Conservation (phyloP, 768 basidiomycete species). For the Termitomyces sp. region DNA sequence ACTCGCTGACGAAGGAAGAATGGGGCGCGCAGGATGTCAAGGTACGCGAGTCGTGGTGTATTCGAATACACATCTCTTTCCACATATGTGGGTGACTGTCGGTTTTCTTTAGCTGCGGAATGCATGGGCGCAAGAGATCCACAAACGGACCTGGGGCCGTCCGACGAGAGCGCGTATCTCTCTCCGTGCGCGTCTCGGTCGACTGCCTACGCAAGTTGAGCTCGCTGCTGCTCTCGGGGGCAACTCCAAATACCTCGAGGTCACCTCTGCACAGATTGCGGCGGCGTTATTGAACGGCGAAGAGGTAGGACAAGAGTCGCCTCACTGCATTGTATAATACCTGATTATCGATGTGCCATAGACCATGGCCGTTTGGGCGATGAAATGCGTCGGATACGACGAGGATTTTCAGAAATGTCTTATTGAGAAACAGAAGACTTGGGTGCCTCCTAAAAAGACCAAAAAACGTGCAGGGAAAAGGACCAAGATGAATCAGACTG, state of each 20-base stretch:
- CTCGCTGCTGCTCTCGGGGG: background rate
- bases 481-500: background rate
- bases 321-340: too few species aligned
- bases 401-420: background rate
- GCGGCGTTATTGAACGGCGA: conserved; percentile 3
- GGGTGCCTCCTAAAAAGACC: background rate
- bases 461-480: background rate
- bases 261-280: conserved; percentile 3
- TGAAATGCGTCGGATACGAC: conserved; percentile 2
- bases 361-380: background rate
- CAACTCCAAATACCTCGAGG: background rate
- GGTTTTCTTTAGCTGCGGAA: background rate
- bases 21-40: conserved; percentile 6
- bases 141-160: conserved; percentile 2
- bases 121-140: conserved; percentile 4
- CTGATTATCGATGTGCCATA: background rate
- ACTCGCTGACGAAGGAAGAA: conserved; percentile 12
- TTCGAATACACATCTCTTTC: background rate
- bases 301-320: conserved; percentile 1
- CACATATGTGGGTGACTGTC: background rate
- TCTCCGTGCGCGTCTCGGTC: background rate
- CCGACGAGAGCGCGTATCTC: conserved; percentile 9
- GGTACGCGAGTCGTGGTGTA: background rate
- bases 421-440: background rate
- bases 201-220: conserved; percentile 6